These are phyloP conservation scores for Microthlaspi erraticum DNA, from an alignment of 345 rosid species.

Conservation along the genomic window DNA sequence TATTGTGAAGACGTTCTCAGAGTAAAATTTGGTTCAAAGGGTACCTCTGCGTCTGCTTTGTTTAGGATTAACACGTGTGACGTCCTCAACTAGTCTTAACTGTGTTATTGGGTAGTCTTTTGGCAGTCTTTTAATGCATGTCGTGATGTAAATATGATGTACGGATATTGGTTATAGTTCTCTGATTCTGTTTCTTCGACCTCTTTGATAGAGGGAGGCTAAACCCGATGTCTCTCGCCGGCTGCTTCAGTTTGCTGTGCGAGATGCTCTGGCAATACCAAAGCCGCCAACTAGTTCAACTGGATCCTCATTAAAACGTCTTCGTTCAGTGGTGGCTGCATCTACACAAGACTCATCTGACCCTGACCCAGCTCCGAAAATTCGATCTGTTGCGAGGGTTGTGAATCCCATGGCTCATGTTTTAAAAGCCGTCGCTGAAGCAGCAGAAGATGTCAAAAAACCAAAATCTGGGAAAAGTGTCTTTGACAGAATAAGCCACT, in stretches of 20 bases:
- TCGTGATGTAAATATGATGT: slow-evolving; percentile 6
- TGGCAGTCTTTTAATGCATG: slow-evolving; percentile 14
- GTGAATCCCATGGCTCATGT: slow-evolving; percentile 77
- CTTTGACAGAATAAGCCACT: slow-evolving; percentile 86
- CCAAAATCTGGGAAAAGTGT: slow-evolving; percentile 72
- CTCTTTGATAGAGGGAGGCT: slow-evolving; percentile 65
- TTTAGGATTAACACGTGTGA: slow-evolving; percentile 19
- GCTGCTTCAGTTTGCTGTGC: slow-evolving; percentile 91
- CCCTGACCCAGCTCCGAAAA: slow-evolving; percentile 57
- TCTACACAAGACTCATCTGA: slow-evolving; percentile 53
- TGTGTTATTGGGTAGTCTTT: slow-evolving; percentile 10
- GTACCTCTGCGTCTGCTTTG: slow-evolving; percentile 14
- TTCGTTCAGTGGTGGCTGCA: slow-evolving; percentile 82
- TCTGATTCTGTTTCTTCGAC: slow-evolving; percentile 38
- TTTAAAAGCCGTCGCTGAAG: slow-evolving; percentile 88
- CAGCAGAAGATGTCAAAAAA: slow-evolving; percentile 78
- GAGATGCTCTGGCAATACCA: slow-evolving; percentile 87
- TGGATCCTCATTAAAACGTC: slow-evolving; percentile 78
- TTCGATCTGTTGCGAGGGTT: slow-evolving; percentile 69
- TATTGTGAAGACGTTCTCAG: slow-evolving; percentile 17
- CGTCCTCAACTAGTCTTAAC: slow-evolving; percentile 3
- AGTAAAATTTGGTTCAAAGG: slow-evolving; percentile 7
- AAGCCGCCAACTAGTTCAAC: slow-evolving; percentile 52
- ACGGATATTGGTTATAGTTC: slow-evolving; percentile 20
- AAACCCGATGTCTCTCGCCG: slow-evolving; percentile 77